Conservation (phyloP, 2,329 filamentous ascomycete species). For the Akanthomyces muscarius region DNA sequence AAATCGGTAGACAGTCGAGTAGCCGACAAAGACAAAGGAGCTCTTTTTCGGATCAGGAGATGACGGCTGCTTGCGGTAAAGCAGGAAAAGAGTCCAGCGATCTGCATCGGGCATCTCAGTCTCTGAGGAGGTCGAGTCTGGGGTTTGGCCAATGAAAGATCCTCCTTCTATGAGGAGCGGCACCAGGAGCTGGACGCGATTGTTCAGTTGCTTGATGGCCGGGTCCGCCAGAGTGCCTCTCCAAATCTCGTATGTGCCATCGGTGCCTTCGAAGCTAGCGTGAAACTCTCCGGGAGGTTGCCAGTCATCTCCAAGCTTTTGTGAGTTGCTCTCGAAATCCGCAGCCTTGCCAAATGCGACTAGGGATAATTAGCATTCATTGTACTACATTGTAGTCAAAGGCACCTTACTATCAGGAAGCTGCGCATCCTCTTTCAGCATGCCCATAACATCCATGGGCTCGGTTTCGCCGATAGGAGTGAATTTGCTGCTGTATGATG, state of each 20-base stretch:
- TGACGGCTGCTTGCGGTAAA: conserved; percentile 63
- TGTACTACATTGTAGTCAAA: not conserved
- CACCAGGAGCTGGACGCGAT: conserved; percentile 77
- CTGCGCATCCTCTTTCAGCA: conserved; percentile 60
- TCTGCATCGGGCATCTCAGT: conserved; percentile 67
- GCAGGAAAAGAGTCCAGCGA: conserved; percentile 88
- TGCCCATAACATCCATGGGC: conserved; percentile 63
- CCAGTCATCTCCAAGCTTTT: conserved; percentile 43
- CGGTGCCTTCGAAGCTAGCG: conserved; percentile 56
- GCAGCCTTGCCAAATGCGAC: conserved; percentile 62
- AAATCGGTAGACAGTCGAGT: conserved; percentile 85
- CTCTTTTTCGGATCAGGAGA: conserved; percentile 40
- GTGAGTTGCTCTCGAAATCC: conserved; percentile 59
- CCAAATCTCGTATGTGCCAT: conserved; percentile 79
- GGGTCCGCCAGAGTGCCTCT: conserved; percentile 68
- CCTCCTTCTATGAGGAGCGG: conserved; percentile 91
- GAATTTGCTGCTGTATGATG: conserved; percentile 70
- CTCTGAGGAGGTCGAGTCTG: conserved; percentile 53
- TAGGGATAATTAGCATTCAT: conserved; percentile 28
- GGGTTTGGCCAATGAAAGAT: conserved; percentile 58
- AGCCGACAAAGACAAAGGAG: conserved; percentile 81
- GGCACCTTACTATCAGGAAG: conserved; percentile 59
- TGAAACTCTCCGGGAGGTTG: conserved; percentile 73
- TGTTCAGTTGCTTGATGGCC: conserved; percentile 65
- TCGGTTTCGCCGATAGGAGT: conserved; percentile 62